Percentiles rank a stretch among this genome's conserved stretches.
Evolutionary conservation across 805 yeast genomes (phyloP).

Genomic region (Ogataea allantospora): DNA sequence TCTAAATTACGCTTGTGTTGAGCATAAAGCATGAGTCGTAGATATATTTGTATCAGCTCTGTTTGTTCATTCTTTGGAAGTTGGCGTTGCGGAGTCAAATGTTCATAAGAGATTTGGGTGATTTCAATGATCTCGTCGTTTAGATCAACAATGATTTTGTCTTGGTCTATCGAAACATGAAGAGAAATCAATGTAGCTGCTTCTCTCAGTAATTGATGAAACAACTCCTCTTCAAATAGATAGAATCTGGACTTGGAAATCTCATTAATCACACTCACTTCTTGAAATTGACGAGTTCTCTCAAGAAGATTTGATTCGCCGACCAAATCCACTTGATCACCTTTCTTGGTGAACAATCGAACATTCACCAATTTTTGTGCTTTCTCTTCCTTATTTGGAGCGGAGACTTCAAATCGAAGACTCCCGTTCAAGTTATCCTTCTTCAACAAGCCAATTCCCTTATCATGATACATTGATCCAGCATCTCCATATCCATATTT

Average conservation of each 20-base stretch:
- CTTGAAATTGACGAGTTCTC: conserved; percentile 17
- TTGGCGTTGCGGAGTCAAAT: conserved; percentile 24
- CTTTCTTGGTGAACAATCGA: conserved; percentile 38
- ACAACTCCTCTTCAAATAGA: conserved; percentile 86
- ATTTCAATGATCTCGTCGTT: conserved; percentile 69
- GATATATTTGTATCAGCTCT: conserved; percentile 48
- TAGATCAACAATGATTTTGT: conserved; percentile 63
- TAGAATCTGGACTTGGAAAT: conserved; percentile 68
- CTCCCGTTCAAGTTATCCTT: conserved; percentile 46
- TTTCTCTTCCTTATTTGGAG: conserved; percentile 36
- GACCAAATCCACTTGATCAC: conserved; percentile 46
- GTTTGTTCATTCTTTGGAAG: conserved; percentile 42
- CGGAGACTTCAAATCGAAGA: conserved; percentile 35
- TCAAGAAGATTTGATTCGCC: conserved; percentile 51
- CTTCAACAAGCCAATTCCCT: conserved; percentile 72
- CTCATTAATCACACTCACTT: conserved; percentile 36
- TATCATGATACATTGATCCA: conserved; percentile 72
- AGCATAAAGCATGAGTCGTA: conserved; percentile 62
- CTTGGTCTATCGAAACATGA: conserved; percentile 63
- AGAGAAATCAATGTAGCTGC: conserved; percentile 66
- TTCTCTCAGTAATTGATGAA: conserved; percentile 74
- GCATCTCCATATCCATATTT: conserved; percentile 91
- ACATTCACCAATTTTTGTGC: conserved; percentile 54
- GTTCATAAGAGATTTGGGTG: conserved; percentile 51
- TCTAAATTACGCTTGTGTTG: conserved; percentile 49